Evolutionary conservation across 169 alveolate genomes (phyloP), one percentile per base, ranked within the genome.

Genomic region (Cryptosporidium andersoni): DNA sequence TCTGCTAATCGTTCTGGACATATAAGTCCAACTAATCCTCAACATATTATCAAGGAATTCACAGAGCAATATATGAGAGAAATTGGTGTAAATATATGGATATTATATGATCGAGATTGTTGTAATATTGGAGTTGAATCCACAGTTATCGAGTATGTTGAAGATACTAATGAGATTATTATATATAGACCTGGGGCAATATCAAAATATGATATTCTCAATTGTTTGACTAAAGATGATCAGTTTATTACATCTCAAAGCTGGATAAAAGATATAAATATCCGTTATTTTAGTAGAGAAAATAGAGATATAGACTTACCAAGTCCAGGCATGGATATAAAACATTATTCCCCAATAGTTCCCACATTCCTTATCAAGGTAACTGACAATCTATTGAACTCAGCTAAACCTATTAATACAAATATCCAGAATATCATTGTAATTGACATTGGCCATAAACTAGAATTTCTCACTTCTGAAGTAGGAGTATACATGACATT

Each of bases 1-100:
- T 91, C 97, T 14, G 99, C 99, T 0, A 97, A 97, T 89, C 91
- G 94, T 88, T 97, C 96, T 64, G 96, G 97, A 34, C 99, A 97
- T 91, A 96, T 97, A n/a, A 92, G 97, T 74, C 99, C 99, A 6
- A 96, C 98, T 1, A 90, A 91, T 45, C 95, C 98, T 9, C 88
- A 91, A 47, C 99, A 97, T 85, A 99, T 97, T 11, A 88, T 90
- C 36, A 88, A 94, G 62, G 99, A 97, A 89, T 97, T 97, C 80
- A 80, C 64, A 66, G 74, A 89, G 36, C 98, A 94, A 63, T 89
- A 81, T 80, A 74, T 74, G 85, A 48, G 60, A 16, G 12, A 25
- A n/a, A 42, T 58, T 4, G 85, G 85, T 3, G 60, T 74, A 9
- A 92, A 92, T 25, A 92, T 97, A 48, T 89, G 89, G 52, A 95